Percentiles rank a stretch among this genome's conserved stretches.
These are phyloP conservation scores for Baorangia bicolor DNA, from an alignment of 768 basidiomycete species.

Conservation along the genomic window DNA sequence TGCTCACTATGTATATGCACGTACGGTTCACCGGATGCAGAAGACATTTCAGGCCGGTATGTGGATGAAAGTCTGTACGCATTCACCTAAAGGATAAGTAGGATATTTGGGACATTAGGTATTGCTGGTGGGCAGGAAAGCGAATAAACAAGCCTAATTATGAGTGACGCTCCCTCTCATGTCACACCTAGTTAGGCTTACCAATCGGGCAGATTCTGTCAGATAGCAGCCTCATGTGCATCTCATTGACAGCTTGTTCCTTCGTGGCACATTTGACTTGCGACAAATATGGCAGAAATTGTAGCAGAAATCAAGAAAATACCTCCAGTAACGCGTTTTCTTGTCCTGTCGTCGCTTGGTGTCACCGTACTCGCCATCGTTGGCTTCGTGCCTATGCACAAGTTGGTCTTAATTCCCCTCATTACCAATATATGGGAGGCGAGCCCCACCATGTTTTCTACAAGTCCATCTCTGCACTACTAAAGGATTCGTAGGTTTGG, in stretches of 20 bases:
- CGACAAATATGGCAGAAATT: conserved; percentile 44
- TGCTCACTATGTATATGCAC: too few species aligned
- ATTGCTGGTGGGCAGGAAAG: too few species aligned
- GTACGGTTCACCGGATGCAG: too few species aligned
- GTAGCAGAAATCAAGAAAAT: conserved; percentile 72
- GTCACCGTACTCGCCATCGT: conserved; percentile 60
- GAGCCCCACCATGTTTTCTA: conserved; percentile 4
- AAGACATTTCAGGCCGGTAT: too few species aligned
- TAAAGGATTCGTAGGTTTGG: conserved; percentile 56
- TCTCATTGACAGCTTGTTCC: neutral
- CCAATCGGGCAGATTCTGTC: too few species aligned
- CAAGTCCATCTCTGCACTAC: neutral
- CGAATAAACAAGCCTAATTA: too few species aligned
- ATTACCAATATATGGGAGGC: conserved; percentile 57
- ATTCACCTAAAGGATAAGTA: too few species aligned
- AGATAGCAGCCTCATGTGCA: conserved; percentile 12
- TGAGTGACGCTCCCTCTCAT: too few species aligned
- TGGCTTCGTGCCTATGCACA: conserved; percentile 51
- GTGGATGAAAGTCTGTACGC: too few species aligned
- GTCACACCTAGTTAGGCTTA: too few species aligned
- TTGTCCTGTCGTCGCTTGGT: conserved; percentile 58
- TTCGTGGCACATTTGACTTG: neutral
- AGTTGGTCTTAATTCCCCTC: conserved; percentile 49
- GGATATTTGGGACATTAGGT: too few species aligned
- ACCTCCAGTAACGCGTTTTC: conserved; percentile 76